Base-by-base conservation (phyloP, 2,329 filamentous ascomycete species). In the Mycosphaerella arachidis region DNA sequence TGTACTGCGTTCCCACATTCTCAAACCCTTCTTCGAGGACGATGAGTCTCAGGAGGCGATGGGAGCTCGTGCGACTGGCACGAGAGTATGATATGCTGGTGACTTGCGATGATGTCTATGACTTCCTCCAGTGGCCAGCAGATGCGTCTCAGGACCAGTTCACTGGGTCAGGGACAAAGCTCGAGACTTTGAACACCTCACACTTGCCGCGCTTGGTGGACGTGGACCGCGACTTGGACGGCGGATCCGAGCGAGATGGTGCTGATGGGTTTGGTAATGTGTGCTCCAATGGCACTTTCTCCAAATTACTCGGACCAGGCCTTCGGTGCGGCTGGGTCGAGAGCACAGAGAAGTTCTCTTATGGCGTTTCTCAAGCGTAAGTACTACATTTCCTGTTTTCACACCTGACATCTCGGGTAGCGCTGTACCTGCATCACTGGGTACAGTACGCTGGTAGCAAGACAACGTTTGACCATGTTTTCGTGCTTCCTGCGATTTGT, bases 51-150 rank as follows among this genome's bases (percentile, higher is more conserved):
- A 72, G 75, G 18, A 83, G 88, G 30, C 84, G 94, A 3, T 77
- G 86, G 63, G 79, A 79, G 10, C 81, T 97, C 4, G 86, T 97
- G 27, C 78, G 79, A n/a, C 75, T 97, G 6, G 93, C 93, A 0
- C 83, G 93, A 58, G 80, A 86, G 60, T 85, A 88, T 72, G 87
- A 97, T 72, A 91, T 90, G 6, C 81, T 97, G n/a, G 76, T 97
- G 57, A 81, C 97, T 30, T 85, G 85, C 53, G 93, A 97, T 76
- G 94, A 99, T 73, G 92, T 97, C 9, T 99, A 99, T 72, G 93
- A 97, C 73, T 88, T 93, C 66, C 80, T 97, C 5, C 89, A 92
- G 72, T 97, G 92, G 91, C 82, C 84, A 2, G 68, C 78, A 7
- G 72, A 70, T 60, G 58, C 69, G 33, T 48, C 59, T 68, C 58